phyloP scores from a whole-genome alignment of 1,139 yeast species.

The Kodamaea sp. region DNA sequence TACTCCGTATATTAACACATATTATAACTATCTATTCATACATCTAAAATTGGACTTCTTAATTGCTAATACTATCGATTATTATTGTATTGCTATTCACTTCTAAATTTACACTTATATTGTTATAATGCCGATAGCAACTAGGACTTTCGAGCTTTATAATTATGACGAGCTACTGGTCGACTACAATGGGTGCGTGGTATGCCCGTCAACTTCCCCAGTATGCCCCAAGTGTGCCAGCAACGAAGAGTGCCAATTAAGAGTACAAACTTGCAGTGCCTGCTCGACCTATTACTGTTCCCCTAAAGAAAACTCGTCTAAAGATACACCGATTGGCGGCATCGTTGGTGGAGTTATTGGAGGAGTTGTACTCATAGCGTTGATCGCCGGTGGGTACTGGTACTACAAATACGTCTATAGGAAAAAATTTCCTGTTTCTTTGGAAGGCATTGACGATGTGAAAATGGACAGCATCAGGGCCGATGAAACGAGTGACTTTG shows the following conservation, averaged over 20 bases:
- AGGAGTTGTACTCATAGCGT: slow-evolving; percentile 31
- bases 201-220: slow-evolving; percentile 38
- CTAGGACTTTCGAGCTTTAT: too few relatives aligned
- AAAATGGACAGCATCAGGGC: slow-evolving; percentile 12
- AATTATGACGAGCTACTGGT: slow-evolving; percentile 3
- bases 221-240: slow-evolving; percentile 53
- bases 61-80: too few relatives aligned
- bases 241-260: slow-evolving; percentile 51
- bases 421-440: slow-evolving; percentile 16
- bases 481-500: slow-evolving; percentile 13
- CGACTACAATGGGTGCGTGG: slow-evolving; percentile 41
- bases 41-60: too few relatives aligned
- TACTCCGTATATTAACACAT: too few relatives aligned
- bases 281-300: slow-evolving; percentile 61
- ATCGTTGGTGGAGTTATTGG: slow-evolving; percentile 66
- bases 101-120: too few relatives aligned
- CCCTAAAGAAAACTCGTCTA: slow-evolving; percentile 10
- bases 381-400: slow-evolving; percentile 27
- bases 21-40: too few relatives aligned
- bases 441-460: slow-evolving; percentile 17
- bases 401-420: slow-evolving; percentile 27
- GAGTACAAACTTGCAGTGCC: slow-evolving; percentile 50
- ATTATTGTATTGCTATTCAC: too few relatives aligned
- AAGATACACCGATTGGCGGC: slow-evolving; percentile 43
- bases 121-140: too few relatives aligned